Base-by-base conservation (phyloP, 371 early-diverging fungal genomes). In the Lichtheimia corymbifera region DNA sequence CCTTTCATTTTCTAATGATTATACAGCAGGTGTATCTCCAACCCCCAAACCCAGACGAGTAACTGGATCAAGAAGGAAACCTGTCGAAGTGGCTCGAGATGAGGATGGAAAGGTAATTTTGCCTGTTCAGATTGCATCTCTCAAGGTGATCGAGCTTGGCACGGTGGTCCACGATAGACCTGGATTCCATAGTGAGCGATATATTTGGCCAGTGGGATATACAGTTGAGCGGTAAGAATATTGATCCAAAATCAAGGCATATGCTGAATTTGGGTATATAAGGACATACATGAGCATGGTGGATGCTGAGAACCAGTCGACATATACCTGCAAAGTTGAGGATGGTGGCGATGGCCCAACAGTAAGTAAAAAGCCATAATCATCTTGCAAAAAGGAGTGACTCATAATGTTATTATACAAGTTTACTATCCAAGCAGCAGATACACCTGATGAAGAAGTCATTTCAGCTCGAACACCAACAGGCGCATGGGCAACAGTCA, bases 401-500 rank as follows among this genome's bases (percentile, higher is more conserved):
- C 24, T 58, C 17, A 50, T 45, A 4, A 9, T 22, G 50, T 25
- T 35, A 17, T 14, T 50, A 18, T 52, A 2, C 58, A 47, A 88
- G 76, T 94, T 96, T 75, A 83, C 89, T 42, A 85, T 94, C 50
- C 80, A 79, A 7, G 87, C 93, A 12, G 89, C 88, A 7, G 94
- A 85, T 67, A 76, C 77, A 14, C 85, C 86, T 14, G 84, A 83
- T 43, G 68, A 80, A 30, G 73, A 83, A 2, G 12, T 18, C 5
- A 82, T 89, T 35, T 77, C 82, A 35, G 92, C 89, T 4, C 80
- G 74, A 30, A 90, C 94, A 17, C 87, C 94, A 9, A 92, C 95
- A 43, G 94, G 93, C 17, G 95, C 89, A 20, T 97, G 96, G 97
- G 88, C 90, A 13, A 65, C 85, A 30, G 84, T 94, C 35, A 83